Evolutionary conservation across 495 filamentous ascomycete species (phyloP), one percentile per base, ranked within the genome.

Genomic region (Recurvomyces mirabilis): DNA sequence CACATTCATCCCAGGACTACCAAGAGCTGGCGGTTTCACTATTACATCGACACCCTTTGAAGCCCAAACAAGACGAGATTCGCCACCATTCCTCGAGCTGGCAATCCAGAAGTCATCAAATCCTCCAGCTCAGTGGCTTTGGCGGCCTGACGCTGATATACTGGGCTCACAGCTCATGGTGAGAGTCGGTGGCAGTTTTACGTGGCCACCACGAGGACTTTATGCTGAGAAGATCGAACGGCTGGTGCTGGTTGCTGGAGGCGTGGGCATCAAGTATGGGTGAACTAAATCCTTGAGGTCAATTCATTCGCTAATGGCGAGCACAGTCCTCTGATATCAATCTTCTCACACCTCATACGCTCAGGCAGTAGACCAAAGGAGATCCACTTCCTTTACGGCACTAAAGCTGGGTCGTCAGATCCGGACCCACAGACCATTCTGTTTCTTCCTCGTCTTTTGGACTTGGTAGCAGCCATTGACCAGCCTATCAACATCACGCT

Each of bases 251-350:
- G 67, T 93, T 34, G 86, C 86, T 1, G 85, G 85, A 4, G 87
- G 87, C 0, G 79, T 94, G 19, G 87, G 87, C 1, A 79, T 94
- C 32, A 94, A 94, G 60, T 78, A 71, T n/a, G n/a, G 9, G 60
- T 73, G 22, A 62, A 71, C 26, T n/a, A 11, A 10, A 14, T 18
- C 20, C 5, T 5, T 5, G 21, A 19, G 42, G 20, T 5, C 38
- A 43, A 20, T 18, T 18, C 67, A 61, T 47, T 75, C 74, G 61
- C 47, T 73, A 5, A 29, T 29, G n/a, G 19, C 26, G 9, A 3
- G n/a, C 4, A 1, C 34, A 66, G 63, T 41, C 64, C 64, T 20
- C 43, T 67, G 4, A 61, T 67, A 4, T 65, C 64, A 0, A 65
- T 67, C 11, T 40, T 65, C 22, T 52, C 61, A 4, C 55, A 62